phyloP scores from a whole-genome alignment of 176 grass and related monocot genomes.

The Carex parvula region DNA sequence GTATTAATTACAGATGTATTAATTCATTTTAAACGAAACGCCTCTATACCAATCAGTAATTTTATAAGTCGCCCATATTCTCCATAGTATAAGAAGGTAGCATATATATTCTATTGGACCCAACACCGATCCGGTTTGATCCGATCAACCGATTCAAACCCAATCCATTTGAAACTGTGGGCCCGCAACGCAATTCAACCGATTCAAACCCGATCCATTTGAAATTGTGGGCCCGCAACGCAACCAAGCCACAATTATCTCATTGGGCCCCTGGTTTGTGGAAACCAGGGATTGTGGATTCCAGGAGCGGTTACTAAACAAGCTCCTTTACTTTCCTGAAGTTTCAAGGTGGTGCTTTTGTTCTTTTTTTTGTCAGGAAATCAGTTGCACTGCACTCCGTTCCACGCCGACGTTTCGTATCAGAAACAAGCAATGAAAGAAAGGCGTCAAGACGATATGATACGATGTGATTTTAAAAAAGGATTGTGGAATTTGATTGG shows the following conservation, averaged over 20 bases:
- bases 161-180: neutral
- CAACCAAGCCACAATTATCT: neutral
- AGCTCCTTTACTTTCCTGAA: conserved; percentile 5
- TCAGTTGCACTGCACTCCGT: neutral
- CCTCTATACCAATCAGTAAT: neutral
- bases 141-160: neutral
- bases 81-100: neutral
- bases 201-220: no score
- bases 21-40: neutral
- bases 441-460: neutral
- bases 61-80: neutral
- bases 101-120: neutral
- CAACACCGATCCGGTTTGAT: neutral
- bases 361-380: neutral
- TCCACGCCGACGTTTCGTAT: neutral
- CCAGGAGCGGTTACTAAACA: neutral
- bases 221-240: neutral
- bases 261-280: neutral
- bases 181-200: no score
- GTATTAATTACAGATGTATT: neutral
- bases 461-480: neutral
- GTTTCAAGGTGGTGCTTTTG: conserved; percentile 10
- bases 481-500: conserved; percentile 4
- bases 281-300: neutral
- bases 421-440: neutral